phyloP scores from a whole-genome alignment of 352 stramenopile genomes.

The Phytophthora nicotianae region DNA sequence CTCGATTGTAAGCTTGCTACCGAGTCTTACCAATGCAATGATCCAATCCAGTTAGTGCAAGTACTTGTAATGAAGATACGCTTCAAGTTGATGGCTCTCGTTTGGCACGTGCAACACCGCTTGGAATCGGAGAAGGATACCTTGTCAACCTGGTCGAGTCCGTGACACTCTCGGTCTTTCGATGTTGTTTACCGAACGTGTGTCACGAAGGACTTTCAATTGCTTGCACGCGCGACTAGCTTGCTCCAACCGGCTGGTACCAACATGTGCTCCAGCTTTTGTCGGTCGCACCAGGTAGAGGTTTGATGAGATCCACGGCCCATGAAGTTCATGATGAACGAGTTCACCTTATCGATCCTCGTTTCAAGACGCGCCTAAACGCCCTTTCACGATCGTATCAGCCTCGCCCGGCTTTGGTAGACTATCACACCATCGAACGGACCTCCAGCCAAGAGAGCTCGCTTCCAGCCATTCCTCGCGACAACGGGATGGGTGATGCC shows the following conservation, averaged over 20 bases:
- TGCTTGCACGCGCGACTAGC: slow-evolving; percentile 28
- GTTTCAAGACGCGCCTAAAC: no score
- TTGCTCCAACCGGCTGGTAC: background rate
- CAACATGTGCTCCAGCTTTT: slow-evolving; percentile 9
- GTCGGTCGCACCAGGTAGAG: background rate
- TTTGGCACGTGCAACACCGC: slow-evolving; percentile 11
- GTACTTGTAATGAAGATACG: slow-evolving; percentile 2
- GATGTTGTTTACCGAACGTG: background rate
- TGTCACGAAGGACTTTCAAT: slow-evolving; percentile 11
- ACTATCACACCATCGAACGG: slow-evolving; percentile 20
- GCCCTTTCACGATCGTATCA: slow-evolving; percentile 1
- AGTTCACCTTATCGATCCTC: background rate
- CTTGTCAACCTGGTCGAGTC: background rate
- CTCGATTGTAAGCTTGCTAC: background rate
- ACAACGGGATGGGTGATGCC: slow-evolving; percentile 4
- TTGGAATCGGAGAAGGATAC: slow-evolving; percentile 17
- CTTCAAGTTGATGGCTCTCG: slow-evolving; percentile 10
- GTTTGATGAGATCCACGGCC: no score
- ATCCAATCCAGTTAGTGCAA: background rate
- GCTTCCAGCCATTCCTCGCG: slow-evolving; percentile 23
- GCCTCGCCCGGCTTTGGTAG: slow-evolving; percentile 15
- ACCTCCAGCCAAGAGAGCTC: slow-evolving; percentile 15
- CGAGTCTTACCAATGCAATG: slow-evolving; percentile 6
- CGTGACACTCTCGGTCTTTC: background rate
- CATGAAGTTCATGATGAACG: background rate